Base-by-base conservation (phyloP, 2,329 filamentous ascomycete species). In the Pyrenophora teres region DNA sequence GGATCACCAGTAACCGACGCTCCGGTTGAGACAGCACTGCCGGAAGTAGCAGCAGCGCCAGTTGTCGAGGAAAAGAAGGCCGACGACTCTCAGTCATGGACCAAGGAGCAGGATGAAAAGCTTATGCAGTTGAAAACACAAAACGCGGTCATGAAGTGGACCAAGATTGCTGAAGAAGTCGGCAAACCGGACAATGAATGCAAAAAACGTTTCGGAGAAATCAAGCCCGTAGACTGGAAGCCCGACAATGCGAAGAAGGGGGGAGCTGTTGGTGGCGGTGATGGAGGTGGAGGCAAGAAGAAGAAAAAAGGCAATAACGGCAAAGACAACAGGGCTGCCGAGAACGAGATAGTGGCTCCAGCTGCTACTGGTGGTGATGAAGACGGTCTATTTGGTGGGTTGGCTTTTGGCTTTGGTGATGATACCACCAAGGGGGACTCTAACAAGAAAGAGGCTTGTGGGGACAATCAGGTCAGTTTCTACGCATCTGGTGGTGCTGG, bases 31-130 rank as follows among this genome's bases (percentile, higher is more conserved):
- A 8, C 32, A 8, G 2, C 7, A 15, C 10, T 6, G 9, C 5
- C 12, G 21, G 6, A 7, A 5, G 36, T 13, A 25, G 9, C 19
- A 16, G 15, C n/a, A 32, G n/a, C 21, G 2, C 33, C 2, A 9
- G 32, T 38, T 4, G 40, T 9, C 1, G 16, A 46, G 1, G 37
- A 32, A 21, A 43, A 48, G 19, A 40, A 45, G 23, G n/a, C 46
- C 4, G 44, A 44, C 4, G 33, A 46, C 25, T 25, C 43, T 1
- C 16, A 52, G 21, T 47, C 32, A 18, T 77, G 68, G 58, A 76
- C 73, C 0, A 40, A 65, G 0, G 73, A 74, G 33, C 69, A 80
- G 44, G 77, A 80, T 40, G 65, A 68, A 3, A 73, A 68, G 53
- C 50, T 80, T 2, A 54, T 76, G 15, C 60, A 67, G 6, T 46